Evolutionary conservation across 1,139 yeast genomes (phyloP).

Genomic region (Saccharomyces hybrid): DNA sequence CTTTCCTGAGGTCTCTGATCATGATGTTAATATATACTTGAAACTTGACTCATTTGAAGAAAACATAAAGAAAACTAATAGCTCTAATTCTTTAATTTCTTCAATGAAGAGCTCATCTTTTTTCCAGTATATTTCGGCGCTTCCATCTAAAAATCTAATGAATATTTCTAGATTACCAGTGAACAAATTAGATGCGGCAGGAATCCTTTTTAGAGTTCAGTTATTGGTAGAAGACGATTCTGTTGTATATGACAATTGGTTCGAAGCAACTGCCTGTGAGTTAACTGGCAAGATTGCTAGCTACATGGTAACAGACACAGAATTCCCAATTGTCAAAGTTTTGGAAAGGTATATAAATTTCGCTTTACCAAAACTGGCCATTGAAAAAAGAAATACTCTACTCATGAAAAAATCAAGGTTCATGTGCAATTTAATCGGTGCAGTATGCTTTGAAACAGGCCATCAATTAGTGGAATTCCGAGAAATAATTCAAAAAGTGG

Average conservation of each 20-base stretch:
- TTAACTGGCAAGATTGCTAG: conserved; percentile 11
- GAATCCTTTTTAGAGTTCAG: conserved; percentile 37
- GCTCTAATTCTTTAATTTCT: conserved; percentile 10
- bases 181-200: conserved; percentile 43
- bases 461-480: neutral
- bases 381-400: neutral
- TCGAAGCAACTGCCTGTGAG: conserved; percentile 8
- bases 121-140: conserved; percentile 26
- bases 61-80: conserved; percentile 7
- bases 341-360: neutral
- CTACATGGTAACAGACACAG: conserved; percentile 7
- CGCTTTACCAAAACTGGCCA: neutral
- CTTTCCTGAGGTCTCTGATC: conserved; percentile 18
- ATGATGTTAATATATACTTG: conserved; percentile 13
- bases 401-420: neutral
- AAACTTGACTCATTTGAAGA: conserved; percentile 18
- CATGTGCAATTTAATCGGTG: neutral
- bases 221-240: conserved; percentile 27
- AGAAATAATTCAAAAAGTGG: neutral
- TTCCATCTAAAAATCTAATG: conserved; percentile 19
- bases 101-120: conserved; percentile 19
- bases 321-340: neutral
- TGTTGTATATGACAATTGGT: conserved; percentile 9
- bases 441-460: neutral
- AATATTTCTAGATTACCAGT: conserved; percentile 34